Evolutionary conservation across 306 rosid genomes (phyloP).

Genomic region (Cicer judaicum): DNA sequence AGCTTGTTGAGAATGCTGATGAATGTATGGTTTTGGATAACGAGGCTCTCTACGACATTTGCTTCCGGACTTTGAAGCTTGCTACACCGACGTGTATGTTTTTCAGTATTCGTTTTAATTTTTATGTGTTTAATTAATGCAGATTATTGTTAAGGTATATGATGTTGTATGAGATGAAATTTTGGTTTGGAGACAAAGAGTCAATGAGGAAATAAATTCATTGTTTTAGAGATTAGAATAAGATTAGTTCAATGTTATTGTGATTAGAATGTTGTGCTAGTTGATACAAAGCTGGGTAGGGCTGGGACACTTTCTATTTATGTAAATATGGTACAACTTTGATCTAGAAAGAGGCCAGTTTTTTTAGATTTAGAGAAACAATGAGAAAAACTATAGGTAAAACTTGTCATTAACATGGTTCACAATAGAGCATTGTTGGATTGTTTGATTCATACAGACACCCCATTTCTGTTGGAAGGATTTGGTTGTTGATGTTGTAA

Average conservation of each 20-base stretch:
- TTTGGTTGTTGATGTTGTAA: conserved; percentile 4
- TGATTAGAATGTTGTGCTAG: neutral
- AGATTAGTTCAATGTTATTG: neutral
- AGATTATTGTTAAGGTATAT: neutral
- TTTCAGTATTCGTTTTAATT: neutral
- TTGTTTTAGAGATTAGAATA: neutral
- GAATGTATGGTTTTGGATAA: conserved; percentile 64
- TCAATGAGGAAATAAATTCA: neutral
- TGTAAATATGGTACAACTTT: neutral
- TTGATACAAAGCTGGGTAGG: neutral
- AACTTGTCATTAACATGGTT: neutral
- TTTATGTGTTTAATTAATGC: neutral
- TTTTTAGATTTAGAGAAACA: neutral
- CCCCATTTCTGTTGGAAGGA: neutral
- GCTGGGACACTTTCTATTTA: neutral
- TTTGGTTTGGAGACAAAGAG: neutral
- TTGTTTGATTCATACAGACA: neutral
- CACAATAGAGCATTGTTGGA: neutral
- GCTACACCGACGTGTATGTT: conserved; percentile 53
- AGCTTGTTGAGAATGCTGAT: conserved; percentile 61
- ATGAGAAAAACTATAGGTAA: neutral
- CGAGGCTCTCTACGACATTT: conserved; percentile 61
- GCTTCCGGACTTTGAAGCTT: conserved; percentile 59
- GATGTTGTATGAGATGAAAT: neutral
- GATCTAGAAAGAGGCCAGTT: neutral